Percentiles rank a stretch among this genome's conserved stretches.
phyloP scores from a whole-genome alignment of 257 asterid species.

The Solanum acaule region DNA sequence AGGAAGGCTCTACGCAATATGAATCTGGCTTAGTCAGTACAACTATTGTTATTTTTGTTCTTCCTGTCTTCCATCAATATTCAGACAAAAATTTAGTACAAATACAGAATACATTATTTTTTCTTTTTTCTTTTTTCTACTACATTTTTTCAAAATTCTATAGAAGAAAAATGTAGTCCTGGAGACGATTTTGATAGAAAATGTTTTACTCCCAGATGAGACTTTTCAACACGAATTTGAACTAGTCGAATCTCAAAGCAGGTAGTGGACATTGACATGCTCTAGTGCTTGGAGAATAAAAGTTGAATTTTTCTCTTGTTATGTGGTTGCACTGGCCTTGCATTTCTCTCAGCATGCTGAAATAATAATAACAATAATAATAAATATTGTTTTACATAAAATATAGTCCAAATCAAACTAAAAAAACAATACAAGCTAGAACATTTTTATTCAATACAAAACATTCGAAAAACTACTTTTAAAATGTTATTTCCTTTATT shows the following conservation, averaged over 20 bases:
- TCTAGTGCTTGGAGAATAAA: slow-evolving; percentile 10
- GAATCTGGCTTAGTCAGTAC: background rate
- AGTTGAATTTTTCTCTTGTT: slow-evolving; percentile 26
- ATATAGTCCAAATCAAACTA: background rate
- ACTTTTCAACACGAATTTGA: rapidly evolving
- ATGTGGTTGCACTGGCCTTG: slow-evolving; percentile 52
- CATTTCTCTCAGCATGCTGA: slow-evolving; percentile 53
- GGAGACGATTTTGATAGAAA: background rate
- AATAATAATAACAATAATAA: background rate
- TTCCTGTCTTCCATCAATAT: background rate
- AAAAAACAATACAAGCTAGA: background rate
- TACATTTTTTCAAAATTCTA: background rate
- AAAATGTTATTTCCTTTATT: background rate
- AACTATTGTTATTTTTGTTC: background rate
- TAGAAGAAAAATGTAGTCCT: background rate
- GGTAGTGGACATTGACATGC: background rate
- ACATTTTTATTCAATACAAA: background rate
- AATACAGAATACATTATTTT: background rate
- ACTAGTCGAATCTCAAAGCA: background rate
- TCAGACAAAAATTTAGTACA: background rate
- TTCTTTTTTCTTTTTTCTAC: too few relatives aligned
- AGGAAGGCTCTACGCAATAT: background rate
- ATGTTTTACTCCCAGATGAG: background rate
- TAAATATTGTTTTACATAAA: background rate
- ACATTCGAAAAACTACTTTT: background rate